Evolutionary conservation across 2,329 filamentous ascomycete genomes (phyloP).

Genomic region (Xylaria polymorpha): DNA sequence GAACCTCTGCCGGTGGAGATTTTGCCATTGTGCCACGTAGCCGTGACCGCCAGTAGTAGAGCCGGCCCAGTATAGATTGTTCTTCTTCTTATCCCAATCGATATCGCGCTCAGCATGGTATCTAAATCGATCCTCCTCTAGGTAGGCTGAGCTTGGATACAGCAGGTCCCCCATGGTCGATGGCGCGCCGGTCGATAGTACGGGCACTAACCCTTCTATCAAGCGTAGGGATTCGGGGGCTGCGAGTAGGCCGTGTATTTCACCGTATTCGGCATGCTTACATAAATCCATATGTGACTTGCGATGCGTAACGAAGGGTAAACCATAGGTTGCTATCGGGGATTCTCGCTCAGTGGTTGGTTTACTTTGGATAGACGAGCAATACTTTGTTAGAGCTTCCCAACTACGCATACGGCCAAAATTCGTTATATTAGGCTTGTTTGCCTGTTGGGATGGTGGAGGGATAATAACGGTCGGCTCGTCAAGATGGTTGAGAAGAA

Average conservation of each 20-base stretch:
- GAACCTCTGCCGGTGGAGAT: conserved; percentile 62
- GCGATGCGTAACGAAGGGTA: conserved; percentile 54
- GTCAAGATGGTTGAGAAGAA: conserved; percentile 62
- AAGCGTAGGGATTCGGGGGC: conserved; percentile 57
- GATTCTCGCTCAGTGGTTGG: background rate
- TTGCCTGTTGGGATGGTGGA: conserved; percentile 2
- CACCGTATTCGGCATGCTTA: conserved; percentile 56
- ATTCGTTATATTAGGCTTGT: conserved; percentile 42
- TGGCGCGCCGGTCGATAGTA: conserved; percentile 58
- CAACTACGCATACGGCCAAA: conserved; percentile 49
- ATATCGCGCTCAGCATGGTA: conserved; percentile 58
- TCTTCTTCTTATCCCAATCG: conserved; percentile 61
- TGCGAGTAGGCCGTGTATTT: conserved; percentile 59
- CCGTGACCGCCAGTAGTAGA: conserved; percentile 63
- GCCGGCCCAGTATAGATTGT: conserved; percentile 68
- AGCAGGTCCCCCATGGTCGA: conserved; percentile 65
- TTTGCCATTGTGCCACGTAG: conserved; percentile 52
- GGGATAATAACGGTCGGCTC: conserved; percentile 58
- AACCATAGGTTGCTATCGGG: conserved; percentile 36
- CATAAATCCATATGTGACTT: conserved; percentile 55
- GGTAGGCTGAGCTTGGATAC: conserved; percentile 63
- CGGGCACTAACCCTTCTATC: conserved; percentile 56
- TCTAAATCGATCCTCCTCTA: conserved; percentile 54
- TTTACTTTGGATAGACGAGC: conserved; percentile 29
- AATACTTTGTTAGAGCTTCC: conserved; percentile 50